phyloP scores from a whole-genome alignment of 352 stramenopile genomes.

The Plasmopara muralis region DNA sequence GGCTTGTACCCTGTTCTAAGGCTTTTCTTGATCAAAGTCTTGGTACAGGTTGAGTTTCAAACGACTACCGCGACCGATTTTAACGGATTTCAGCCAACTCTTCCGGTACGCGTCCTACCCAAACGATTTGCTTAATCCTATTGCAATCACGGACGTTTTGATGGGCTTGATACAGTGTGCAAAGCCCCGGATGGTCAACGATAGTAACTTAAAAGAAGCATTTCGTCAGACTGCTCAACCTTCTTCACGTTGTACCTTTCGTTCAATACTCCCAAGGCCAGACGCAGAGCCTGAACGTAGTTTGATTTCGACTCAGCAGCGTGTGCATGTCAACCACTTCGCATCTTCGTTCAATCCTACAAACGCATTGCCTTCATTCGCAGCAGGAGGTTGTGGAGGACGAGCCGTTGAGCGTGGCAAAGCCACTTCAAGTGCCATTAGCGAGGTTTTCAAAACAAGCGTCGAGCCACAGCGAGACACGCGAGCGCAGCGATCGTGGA shows the following conservation, averaged over 20 bases:
- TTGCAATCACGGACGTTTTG: background rate
- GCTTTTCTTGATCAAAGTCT: background rate
- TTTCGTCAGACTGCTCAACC: conserved; percentile 37
- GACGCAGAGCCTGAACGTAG: conserved; percentile 54
- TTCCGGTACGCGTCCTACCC: conserved; percentile 19
- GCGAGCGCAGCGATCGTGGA: conserved; percentile 60
- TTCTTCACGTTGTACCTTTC: conserved; percentile 41
- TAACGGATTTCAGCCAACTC: conserved; percentile 24
- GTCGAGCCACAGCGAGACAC: conserved; percentile 65
- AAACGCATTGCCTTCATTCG: conserved; percentile 8
- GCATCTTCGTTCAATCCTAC: conserved; percentile 7
- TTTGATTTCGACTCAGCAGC: conserved; percentile 59
- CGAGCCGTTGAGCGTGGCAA: conserved; percentile 50
- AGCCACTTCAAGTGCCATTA: conserved; percentile 49
- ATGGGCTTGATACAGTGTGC: conserved; percentile 19
- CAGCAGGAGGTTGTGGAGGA: conserved; percentile 28
- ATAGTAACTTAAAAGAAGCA: conserved; percentile 48
- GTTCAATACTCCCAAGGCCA: conserved; percentile 39
- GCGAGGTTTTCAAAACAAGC: conserved; percentile 52
- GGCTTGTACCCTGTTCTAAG: background rate
- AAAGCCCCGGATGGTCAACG: conserved; percentile 50
- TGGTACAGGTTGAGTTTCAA: conserved; percentile 48
- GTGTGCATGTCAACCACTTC: conserved; percentile 49
- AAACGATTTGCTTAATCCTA: background rate
- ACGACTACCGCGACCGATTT: conserved; percentile 56